Evolutionary conservation across 176 grass and related monocot genomes (phyloP), one percentile per base, ranked within the genome.

Genomic region (Canna indica): DNA sequence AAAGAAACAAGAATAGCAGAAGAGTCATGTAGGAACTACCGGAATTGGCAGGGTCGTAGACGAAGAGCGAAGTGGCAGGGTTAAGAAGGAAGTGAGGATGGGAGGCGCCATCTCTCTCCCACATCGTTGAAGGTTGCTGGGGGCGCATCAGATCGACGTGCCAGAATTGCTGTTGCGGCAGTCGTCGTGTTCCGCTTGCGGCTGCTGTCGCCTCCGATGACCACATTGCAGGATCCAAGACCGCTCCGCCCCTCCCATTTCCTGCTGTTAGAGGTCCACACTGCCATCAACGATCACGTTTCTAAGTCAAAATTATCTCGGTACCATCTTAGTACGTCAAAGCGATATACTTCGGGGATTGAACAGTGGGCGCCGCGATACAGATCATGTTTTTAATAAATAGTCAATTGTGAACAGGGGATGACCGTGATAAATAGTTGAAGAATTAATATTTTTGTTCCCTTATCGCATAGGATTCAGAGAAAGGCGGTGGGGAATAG

Each of bases 41-140:
- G 72, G 88, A 84, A 85, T 77, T 77, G 75, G 84, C 53, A 47
- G 87, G 74, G 77, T 87, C 85, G 26, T 88, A 91, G 73, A 80
- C 80, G 46, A 85, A 87, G 59, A 91, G 79, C 36, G 85, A 88
- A 12, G 85, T 76, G 20, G 45, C 79, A 32, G 85, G 77, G 77
- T 78, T 88, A 76, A 80, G 68, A 31, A 87, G 84, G 69, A 69
- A 50, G n/a, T 82, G 69, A 41, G 81, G 75, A 25, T 87, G 79
- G 42, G 66, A 33, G 33, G 35, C 20, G 63, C 22, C 63, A 39
- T 66, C 35, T 20, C 35, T 66, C 7, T 66, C 52, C 28, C 88
- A 91, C 41, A 75, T n/a, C 44, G 41, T 28, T 18, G 44, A 30
- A 11, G 68, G 50, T 66, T 25, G 63, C 33, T 39, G 63, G 9